phyloP scores from a whole-genome alignment of 345 rosid species.

The Garcia nutans region DNA sequence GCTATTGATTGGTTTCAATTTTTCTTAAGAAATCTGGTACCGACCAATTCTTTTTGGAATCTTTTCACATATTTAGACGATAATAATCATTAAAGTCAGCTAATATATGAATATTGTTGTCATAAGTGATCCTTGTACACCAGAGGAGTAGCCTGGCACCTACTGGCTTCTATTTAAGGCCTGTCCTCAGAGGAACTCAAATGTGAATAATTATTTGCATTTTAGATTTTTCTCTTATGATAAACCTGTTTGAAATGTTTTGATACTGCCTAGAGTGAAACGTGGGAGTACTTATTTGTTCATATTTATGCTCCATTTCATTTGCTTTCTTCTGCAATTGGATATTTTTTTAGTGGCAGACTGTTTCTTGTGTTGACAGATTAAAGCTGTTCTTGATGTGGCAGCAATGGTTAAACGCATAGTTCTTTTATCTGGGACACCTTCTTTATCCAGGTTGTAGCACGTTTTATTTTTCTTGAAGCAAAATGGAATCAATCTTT shows the following conservation, averaged over 20 bases:
- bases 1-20: too few species aligned
- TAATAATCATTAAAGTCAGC: not conserved
- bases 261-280: not conserved
- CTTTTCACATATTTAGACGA: not conserved
- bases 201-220: not conserved
- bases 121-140: not conserved
- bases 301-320: not conserved
- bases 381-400: slow-evolving; percentile 73
- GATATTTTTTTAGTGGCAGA: not conserved
- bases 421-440: slow-evolving; percentile 89
- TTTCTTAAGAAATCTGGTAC: not conserved
- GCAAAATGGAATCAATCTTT: slow-evolving; percentile 7
- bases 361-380: slow-evolving; percentile 43
- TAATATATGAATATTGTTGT: not conserved
- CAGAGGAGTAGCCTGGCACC: not conserved
- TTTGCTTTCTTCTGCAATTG: not conserved
- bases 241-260: not conserved
- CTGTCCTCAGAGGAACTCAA: not conserved
- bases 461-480: slow-evolving; percentile 13
- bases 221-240: not conserved
- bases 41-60: not conserved
- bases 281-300: not conserved
- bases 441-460: slow-evolving; percentile 95
- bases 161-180: not conserved
- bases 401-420: slow-evolving; percentile 71